These are phyloP conservation scores for Starmerella scarabaei DNA, from an alignment of 805 yeast species.

Conservation along the genomic window DNA sequence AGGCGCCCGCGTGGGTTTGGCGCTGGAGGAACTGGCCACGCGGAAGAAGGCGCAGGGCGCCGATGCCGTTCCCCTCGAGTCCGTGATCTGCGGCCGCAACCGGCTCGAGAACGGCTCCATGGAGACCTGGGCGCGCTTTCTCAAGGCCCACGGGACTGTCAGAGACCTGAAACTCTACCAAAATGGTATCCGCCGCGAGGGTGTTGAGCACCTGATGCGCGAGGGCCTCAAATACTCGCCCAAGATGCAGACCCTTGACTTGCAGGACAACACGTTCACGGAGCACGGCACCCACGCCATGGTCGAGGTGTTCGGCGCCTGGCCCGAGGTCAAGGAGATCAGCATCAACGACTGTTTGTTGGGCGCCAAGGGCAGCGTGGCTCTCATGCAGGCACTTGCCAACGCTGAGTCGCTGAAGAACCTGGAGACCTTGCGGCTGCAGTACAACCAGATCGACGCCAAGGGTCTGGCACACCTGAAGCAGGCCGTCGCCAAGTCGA, in stretches of 20 bases:
- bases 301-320: constrained; percentile 44
- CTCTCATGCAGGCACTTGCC: constrained; percentile 30
- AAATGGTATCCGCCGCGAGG: constrained; percentile 93
- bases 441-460: constrained; percentile 74
- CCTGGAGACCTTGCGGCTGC: constrained; percentile 55
- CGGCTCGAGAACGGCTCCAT: constrained; percentile 93
- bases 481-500: constrained; percentile 38
- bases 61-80: constrained; percentile 43
- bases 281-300: constrained; percentile 49
- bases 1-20: constrained; percentile 85
- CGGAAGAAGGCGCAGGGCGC: constrained; percentile 42
- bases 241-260: constrained; percentile 55
- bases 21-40: constrained; percentile 56
- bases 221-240: constrained; percentile 57
- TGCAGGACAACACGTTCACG: constrained; percentile 94
- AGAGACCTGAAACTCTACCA: constrained; percentile 73
- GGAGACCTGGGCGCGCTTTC: constrained; percentile 69
- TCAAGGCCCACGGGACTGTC: constrained; percentile 64
- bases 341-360: constrained; percentile 82
- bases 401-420: constrained; percentile 22
- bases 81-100: constrained; percentile 93
- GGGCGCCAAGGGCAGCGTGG: constrained; percentile 63
- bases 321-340: constrained; percentile 63
- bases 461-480: constrained; percentile 49
- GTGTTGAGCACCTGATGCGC: constrained; percentile 59